Percentiles rank a stretch among this genome's conserved stretches.
Evolutionary conservation across 257 asterid genomes (phyloP).

Genomic region (Cinchona pubescens): DNA sequence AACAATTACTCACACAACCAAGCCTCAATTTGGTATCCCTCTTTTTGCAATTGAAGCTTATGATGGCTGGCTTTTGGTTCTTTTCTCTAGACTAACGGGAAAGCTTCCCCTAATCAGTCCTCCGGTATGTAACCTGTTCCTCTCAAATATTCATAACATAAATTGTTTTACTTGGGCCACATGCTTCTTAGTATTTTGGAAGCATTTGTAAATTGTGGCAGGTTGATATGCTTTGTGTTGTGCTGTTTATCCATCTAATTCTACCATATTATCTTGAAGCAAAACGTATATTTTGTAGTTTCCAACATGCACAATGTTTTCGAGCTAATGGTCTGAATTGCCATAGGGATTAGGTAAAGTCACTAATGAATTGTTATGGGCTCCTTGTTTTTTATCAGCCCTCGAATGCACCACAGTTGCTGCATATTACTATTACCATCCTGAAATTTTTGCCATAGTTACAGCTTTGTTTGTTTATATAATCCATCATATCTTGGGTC

Average conservation of each 20-base stretch:
- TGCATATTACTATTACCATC: not conserved
- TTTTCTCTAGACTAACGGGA: slow-evolving; percentile 68
- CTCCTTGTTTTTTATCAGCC: too few species aligned
- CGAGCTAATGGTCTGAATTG: not conserved
- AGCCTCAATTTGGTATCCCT: slow-evolving; percentile 66
- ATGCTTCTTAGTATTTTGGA: not conserved
- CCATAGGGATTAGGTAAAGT: not conserved
- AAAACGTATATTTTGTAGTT: not conserved
- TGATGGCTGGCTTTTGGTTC: slow-evolving; percentile 69
- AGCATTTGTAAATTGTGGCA: not conserved
- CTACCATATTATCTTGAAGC: not conserved
- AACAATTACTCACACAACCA: slow-evolving; percentile 54
- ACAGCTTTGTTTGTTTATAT: not conserved
- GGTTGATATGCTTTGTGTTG: not conserved
- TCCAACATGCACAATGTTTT: not conserved
- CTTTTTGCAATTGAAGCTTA: slow-evolving; percentile 46
- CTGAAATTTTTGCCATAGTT: not conserved
- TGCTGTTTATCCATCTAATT: not conserved
- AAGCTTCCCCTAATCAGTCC: slow-evolving; percentile 88
- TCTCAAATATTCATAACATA: slow-evolving; percentile 3
- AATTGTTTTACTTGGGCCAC: not conserved
- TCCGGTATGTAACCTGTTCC: slow-evolving; percentile 53
- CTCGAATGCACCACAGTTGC: not conserved
- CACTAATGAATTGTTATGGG: not conserved
- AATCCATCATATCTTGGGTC: not conserved